Evolutionary conservation across 306 rosid genomes (phyloP).

Genomic region (Dryas drummondii): DNA sequence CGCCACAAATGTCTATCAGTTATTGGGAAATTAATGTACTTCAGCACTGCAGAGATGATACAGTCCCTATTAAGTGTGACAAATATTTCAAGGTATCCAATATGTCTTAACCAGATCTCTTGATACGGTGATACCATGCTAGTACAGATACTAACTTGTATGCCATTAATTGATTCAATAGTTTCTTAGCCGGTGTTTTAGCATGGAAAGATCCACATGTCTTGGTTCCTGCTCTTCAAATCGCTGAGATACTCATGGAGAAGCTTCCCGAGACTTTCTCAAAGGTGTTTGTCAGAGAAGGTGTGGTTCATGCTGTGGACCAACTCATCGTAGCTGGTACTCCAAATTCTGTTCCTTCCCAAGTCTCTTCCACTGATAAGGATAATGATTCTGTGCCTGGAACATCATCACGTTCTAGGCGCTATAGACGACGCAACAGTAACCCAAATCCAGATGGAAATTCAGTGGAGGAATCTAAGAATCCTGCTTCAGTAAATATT

Average conservation of each 20-base stretch:
- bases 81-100: slow-evolving; percentile 81
- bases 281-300: slow-evolving; percentile 93
- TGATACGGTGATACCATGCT: slow-evolving; percentile 6
- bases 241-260: slow-evolving; percentile 96
- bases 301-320: slow-evolving; percentile 96
- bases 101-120: slow-evolving; percentile 17
- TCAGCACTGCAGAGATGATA: slow-evolving; percentile 94
- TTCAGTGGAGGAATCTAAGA: slow-evolving; percentile 65
- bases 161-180: slow-evolving; percentile 34
- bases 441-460: slow-evolving; percentile 68
- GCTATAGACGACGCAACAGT: slow-evolving; percentile 79
- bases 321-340: slow-evolving; percentile 76
- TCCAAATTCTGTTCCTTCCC: slow-evolving; percentile 49
- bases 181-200: slow-evolving; percentile 95
- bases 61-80: slow-evolving; percentile 75
- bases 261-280: slow-evolving; percentile 86
- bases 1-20: slow-evolving; percentile 93
- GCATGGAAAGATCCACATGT: slow-evolving; percentile 99
- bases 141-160: slow-evolving; percentile 22
- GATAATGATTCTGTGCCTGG: slow-evolving; percentile 67
- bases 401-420: slow-evolving; percentile 77
- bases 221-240: slow-evolving; percentile 88
- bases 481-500: slow-evolving; percentile 54
- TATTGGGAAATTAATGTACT: slow-evolving; percentile 92
- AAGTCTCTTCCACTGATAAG: slow-evolving; percentile 68